Percentiles rank a stretch among this genome's conserved stretches.
These are phyloP conservation scores for Umbilicaria muhlenbergii DNA, from an alignment of 495 filamentous ascomycete species.

Conservation along the genomic window DNA sequence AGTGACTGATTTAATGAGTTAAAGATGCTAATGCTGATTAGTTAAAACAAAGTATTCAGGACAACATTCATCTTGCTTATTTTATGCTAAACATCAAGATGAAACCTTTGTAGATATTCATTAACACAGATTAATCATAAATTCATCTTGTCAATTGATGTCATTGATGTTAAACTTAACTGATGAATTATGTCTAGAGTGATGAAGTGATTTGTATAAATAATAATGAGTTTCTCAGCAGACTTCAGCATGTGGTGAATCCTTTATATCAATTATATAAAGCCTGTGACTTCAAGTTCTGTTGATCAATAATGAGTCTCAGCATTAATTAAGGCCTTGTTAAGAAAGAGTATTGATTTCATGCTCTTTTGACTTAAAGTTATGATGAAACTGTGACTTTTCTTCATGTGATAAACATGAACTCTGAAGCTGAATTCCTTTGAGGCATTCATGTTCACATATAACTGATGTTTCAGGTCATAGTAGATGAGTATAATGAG, in stretches of 20 bases:
- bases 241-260: too few relatives aligned
- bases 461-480: too few relatives aligned
- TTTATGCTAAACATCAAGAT: not conserved
- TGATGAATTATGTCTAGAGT: too few relatives aligned
- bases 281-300: not conserved
- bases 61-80: not conserved
- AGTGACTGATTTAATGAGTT: too few relatives aligned
- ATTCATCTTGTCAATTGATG: too few relatives aligned
- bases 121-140: not conserved
- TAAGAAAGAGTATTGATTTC: conserved; percentile 2
- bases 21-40: too few relatives aligned
- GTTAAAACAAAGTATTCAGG: not conserved
- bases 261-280: not conserved
- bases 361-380: not conserved
- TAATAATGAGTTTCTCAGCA: too few relatives aligned
- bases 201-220: too few relatives aligned
- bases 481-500: not conserved
- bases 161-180: too few relatives aligned
- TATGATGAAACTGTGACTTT: not conserved
- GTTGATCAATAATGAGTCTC: conserved; percentile 1
- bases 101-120: not conserved
- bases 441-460: too few relatives aligned
- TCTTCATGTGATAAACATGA: not conserved
- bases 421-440: not conserved
- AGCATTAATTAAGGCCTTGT: not conserved